Percentiles rank a stretch among this genome's conserved stretches.
phyloP scores from a whole-genome alignment of 495 filamentous ascomycete species.

The Parathielavia hyrcaniae region DNA sequence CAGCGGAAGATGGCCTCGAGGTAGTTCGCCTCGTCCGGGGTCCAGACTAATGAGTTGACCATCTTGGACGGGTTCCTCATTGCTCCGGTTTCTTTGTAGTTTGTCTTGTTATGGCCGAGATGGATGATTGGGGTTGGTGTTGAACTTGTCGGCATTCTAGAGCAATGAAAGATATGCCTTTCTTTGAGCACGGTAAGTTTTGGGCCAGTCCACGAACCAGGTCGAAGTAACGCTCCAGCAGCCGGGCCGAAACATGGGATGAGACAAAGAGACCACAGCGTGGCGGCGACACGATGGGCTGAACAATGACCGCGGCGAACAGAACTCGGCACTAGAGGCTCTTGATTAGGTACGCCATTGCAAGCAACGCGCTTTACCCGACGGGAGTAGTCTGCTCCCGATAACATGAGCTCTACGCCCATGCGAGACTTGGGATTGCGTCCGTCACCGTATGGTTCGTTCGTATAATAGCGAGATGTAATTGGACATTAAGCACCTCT shows the following conservation, averaged over 20 bases:
- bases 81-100: neutral
- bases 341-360: too few species aligned
- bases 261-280: neutral
- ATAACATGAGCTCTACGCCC: too few species aligned
- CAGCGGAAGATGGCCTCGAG: constrained; percentile 40
- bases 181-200: neutral
- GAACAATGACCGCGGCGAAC: neutral
- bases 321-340: too few species aligned
- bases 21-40: constrained; percentile 40
- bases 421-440: too few species aligned
- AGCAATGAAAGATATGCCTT: neutral
- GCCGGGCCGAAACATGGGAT: neutral
- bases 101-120: neutral
- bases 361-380: too few species aligned
- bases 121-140: neutral
- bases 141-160: neutral
- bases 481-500: too few species aligned
- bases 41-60: constrained; percentile 35
- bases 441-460: too few species aligned
- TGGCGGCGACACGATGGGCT: neutral
- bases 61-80: constrained; percentile 13
- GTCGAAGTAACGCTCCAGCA: neutral
- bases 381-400: too few species aligned
- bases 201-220: neutral
- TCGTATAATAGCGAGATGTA: too few species aligned